Conservation (phyloP, 768 basidiomycete genomes). For the Pleurotus sapidus region DNA sequence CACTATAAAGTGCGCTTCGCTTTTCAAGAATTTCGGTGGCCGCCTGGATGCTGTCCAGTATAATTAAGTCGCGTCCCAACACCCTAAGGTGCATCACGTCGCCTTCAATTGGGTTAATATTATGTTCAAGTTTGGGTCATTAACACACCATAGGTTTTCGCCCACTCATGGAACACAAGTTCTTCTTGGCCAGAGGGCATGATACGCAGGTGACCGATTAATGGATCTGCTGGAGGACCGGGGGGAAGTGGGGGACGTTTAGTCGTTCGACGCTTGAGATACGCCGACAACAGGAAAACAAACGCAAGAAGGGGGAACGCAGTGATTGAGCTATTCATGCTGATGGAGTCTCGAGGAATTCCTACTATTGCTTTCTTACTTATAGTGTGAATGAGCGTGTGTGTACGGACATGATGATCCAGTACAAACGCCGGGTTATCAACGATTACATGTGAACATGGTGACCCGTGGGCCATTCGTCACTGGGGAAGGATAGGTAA, state of each 20-base stretch:
- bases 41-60: slow-evolving; percentile 20
- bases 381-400: too few relatives aligned
- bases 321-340: too few relatives aligned
- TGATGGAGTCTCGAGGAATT: too few relatives aligned
- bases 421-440: too few relatives aligned
- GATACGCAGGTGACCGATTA: slow-evolving; percentile 33
- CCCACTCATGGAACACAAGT: slow-evolving; percentile 25
- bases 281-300: too few relatives aligned
- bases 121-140: not conserved
- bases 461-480: too few relatives aligned
- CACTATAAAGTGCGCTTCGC: slow-evolving; percentile 23
- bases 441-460: too few relatives aligned
- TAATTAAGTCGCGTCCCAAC: slow-evolving; percentile 21
- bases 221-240: slow-evolving; percentile 31
- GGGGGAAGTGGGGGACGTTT: slow-evolving; percentile 21
- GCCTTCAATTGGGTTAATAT: slow-evolving; percentile 9
- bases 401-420: too few relatives aligned
- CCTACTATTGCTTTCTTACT: too few relatives aligned
- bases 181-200: slow-evolving; percentile 26
- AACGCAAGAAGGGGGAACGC: too few relatives aligned
- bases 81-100: slow-evolving; percentile 19
- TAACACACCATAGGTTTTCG: slow-evolving; percentile 29
- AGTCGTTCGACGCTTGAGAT: too few relatives aligned
- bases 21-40: slow-evolving; percentile 25
- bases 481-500: too few relatives aligned